These are phyloP conservation scores for Hymenoscyphus scutula DNA, from an alignment of 2,329 filamentous ascomycete species.

Conservation along the genomic window DNA sequence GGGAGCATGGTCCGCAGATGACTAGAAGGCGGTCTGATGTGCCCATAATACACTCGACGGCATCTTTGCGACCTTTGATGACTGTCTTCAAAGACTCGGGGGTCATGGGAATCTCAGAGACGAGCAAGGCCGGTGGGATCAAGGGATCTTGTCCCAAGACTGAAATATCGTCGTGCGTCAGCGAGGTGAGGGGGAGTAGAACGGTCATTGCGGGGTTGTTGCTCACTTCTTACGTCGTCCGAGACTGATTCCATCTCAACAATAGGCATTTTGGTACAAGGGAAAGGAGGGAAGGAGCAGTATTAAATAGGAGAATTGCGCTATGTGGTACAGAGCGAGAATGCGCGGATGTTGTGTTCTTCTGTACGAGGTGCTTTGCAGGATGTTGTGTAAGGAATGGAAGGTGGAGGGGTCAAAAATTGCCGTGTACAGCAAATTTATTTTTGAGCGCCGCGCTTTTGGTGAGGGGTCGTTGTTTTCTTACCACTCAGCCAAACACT, in stretches of 20 bases:
- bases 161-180: slow-evolving; percentile 39
- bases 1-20: slow-evolving; percentile 92
- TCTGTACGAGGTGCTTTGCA: neutral
- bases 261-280: slow-evolving; percentile 30
- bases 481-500: too few relatives aligned
- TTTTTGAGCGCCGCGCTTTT: too few relatives aligned
- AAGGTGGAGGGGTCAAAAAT: too few relatives aligned
- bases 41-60: slow-evolving; percentile 39
- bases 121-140: slow-evolving; percentile 83
- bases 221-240: slow-evolving; percentile 52
- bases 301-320: slow-evolving; percentile 3
- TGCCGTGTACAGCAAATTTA: too few relatives aligned
- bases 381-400: neutral
- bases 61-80: slow-evolving; percentile 66
- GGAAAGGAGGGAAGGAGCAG: slow-evolving; percentile 6
- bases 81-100: slow-evolving; percentile 63
- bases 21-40: slow-evolving; percentile 78
- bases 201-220: slow-evolving; percentile 23
- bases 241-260: slow-evolving; percentile 36
- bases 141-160: slow-evolving; percentile 93
- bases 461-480: too few relatives aligned
- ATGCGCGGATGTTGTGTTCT: neutral
- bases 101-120: slow-evolving; percentile 77
- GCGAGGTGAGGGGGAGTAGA: neutral
- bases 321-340: slow-evolving; percentile 11